These are phyloP conservation scores for Urtica urens DNA, from an alignment of 306 rosid species.

Conservation along the genomic window DNA sequence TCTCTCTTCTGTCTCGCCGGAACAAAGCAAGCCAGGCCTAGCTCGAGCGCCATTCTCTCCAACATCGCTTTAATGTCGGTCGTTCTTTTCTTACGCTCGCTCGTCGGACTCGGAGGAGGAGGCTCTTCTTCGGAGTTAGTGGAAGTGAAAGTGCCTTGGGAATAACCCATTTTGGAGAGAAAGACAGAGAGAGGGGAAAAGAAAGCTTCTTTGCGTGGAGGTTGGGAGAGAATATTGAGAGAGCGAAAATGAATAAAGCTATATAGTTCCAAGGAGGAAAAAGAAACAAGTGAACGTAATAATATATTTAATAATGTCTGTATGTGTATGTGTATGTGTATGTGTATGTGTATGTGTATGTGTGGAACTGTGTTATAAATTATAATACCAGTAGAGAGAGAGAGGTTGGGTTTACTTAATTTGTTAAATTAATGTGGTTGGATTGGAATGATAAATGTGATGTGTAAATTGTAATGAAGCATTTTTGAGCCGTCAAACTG, in stretches of 20 bases:
- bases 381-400: constrained; percentile 12
- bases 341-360: neutral
- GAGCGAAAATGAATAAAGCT: constrained; percentile 8
- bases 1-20: constrained; percentile 27
- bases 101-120: too few relatives aligned
- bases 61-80: too few relatives aligned
- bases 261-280: constrained; percentile 1
- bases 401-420: neutral
- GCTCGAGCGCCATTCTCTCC: constrained; percentile 52
- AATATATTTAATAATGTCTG: neutral
- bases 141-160: constrained; percentile 30
- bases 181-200: constrained; percentile 2
- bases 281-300: neutral
- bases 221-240: constrained; percentile 43
- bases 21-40: constrained; percentile 40
- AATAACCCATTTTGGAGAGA: constrained; percentile 34
- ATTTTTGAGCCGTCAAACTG: neutral
- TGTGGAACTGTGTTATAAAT: too few relatives aligned
- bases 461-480: constrained; percentile 10
- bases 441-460: constrained; percentile 16
- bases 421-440: neutral
- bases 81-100: constrained; percentile 35
- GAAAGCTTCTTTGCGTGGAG: constrained; percentile 57
- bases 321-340: neutral
- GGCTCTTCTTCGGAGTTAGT: constrained; percentile 26